phyloP scores from a whole-genome alignment of 1,139 yeast genomes.

The Yamadazyma blattariae region DNA sequence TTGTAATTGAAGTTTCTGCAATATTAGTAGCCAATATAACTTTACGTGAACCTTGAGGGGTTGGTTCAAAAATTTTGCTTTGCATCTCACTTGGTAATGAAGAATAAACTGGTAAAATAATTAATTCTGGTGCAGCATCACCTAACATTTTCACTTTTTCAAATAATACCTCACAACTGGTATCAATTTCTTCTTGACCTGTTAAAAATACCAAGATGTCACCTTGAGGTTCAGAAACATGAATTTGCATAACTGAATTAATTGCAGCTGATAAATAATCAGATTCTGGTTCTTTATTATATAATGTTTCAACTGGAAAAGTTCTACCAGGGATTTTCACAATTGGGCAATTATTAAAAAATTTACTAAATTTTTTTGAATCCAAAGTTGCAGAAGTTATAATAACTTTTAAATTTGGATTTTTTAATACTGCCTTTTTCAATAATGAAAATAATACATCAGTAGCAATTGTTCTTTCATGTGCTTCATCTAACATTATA shows the following conservation, averaged over 20 bases:
- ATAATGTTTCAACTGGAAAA: conserved; percentile 79
- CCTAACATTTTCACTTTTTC: conserved; percentile 70
- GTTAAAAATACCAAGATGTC: conserved; percentile 84
- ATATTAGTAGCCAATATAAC: conserved; percentile 78
- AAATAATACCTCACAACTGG: conserved; percentile 72
- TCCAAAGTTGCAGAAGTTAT: conserved; percentile 94
- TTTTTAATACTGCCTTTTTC: conserved; percentile 63
- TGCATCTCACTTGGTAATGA: conserved; percentile 77
- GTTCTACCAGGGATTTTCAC: conserved; percentile 86
- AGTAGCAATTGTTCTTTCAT: conserved; percentile 91
- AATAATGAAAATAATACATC: conserved; percentile 86
- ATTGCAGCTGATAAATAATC: conserved; percentile 83
- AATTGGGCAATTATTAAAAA: conserved; percentile 78
- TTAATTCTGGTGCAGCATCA: conserved; percentile 58
- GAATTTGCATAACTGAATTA: conserved; percentile 81
- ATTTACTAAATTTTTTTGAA: conserved; percentile 74
- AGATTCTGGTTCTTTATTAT: conserved; percentile 76
- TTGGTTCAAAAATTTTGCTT: conserved; percentile 67
- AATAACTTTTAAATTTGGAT: conserved; percentile 76
- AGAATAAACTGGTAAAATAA: conserved; percentile 85
- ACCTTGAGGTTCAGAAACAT: conserved; percentile 72
- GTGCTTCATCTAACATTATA: conserved; percentile 92
- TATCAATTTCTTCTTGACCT: conserved; percentile 92
- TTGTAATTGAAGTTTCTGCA: conserved; percentile 80
- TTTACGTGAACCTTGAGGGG: conserved; percentile 68